A percentile compares a stretch with the other conserved stretches of the same genome.
These are phyloP conservation scores for Periconia sp. DNA, from an alignment of 2,329 filamentous ascomycete species.

Conservation along the genomic window DNA sequence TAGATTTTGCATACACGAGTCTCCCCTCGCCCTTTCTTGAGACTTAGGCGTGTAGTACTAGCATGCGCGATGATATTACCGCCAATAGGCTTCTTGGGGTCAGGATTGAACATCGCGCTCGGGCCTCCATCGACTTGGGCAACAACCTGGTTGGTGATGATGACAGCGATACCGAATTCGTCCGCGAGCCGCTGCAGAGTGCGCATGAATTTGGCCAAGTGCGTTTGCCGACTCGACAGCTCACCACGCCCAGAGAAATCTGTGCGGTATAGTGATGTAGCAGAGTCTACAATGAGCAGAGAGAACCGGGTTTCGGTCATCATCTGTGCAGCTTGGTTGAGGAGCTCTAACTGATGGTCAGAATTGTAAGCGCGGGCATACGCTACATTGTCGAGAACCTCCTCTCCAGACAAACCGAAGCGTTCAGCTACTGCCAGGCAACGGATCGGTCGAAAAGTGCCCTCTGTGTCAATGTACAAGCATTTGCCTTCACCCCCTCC, in stretches of 20 bases:
- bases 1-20: slow-evolving; percentile 99
- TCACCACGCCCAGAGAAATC: slow-evolving; percentile 97
- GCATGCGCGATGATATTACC: slow-evolving; percentile 99
- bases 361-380: slow-evolving; percentile 99
- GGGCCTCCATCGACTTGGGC: slow-evolving; percentile 97
- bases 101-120: slow-evolving; percentile 97
- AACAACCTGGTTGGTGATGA: slow-evolving; percentile 98
- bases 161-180: slow-evolving; percentile 92
- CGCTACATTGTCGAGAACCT: slow-evolving; percentile 96
- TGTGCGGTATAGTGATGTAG: slow-evolving; percentile 91
- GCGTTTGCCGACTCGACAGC: slow-evolving; percentile 87
- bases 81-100: slow-evolving; percentile 98
- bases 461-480: slow-evolving; percentile 97
- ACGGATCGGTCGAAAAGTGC: slow-evolving; percentile 88
- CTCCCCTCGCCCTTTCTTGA: slow-evolving; percentile 95
- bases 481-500: slow-evolving; percentile 98
- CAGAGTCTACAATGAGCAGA: slow-evolving; percentile 91
- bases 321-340: slow-evolving; percentile 95
- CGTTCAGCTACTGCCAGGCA: slow-evolving; percentile 89
- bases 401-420: slow-evolving; percentile 92
- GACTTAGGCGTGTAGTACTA: slow-evolving; percentile 87
- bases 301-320: slow-evolving; percentile 99
- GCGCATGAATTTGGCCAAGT: slow-evolving; percentile 86
- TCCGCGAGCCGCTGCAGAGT: slow-evolving; percentile 75
- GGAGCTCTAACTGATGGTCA: slow-evolving; percentile 91